Percentiles rank a stretch among this genome's conserved stretches.
phyloP scores from a whole-genome alignment of 2,329 filamentous ascomycete genomes.

The Niveomyces coronatus region DNA sequence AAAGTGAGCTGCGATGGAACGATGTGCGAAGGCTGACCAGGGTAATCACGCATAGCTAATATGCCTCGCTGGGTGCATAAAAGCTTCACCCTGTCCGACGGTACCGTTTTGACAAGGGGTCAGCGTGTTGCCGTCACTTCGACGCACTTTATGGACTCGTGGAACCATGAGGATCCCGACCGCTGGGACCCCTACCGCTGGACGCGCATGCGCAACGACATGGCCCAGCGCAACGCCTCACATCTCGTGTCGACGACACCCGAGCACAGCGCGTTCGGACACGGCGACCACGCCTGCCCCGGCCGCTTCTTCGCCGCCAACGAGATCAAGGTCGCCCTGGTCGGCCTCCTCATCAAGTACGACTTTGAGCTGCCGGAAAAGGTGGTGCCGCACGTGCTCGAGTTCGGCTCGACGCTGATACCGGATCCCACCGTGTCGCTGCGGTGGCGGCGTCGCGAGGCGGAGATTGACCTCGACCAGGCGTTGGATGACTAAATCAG shows the following conservation, averaged over 20 bases:
- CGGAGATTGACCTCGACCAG: too few relatives aligned
- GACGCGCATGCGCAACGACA: slow-evolving; percentile 26
- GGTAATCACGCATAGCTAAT: neutral
- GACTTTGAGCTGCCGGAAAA: slow-evolving; percentile 29
- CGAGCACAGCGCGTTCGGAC: slow-evolving; percentile 41
- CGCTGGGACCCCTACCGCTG: slow-evolving; percentile 37
- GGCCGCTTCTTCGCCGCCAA: slow-evolving; percentile 44
- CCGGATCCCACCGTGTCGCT: too few relatives aligned
- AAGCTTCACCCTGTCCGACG: slow-evolving; percentile 8
- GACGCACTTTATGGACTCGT: neutral
- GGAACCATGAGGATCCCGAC: slow-evolving; percentile 25
- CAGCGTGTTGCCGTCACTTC: neutral
- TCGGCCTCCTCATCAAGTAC: slow-evolving; percentile 38
- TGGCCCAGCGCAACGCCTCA: slow-evolving; percentile 14
- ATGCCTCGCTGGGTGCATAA: slow-evolving; percentile 3
- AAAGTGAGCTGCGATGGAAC: neutral
- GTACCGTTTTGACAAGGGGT: slow-evolving; percentile 7
- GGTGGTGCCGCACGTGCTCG: neutral
- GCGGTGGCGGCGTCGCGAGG: too few relatives aligned
- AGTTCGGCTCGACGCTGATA: too few relatives aligned
- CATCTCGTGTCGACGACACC: slow-evolving; percentile 41
- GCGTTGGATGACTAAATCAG: too few relatives aligned
- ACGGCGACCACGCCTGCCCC: slow-evolving; percentile 41
- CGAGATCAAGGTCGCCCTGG: slow-evolving; percentile 40
- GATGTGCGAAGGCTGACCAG: neutral